Evolutionary conservation across 768 basidiomycete genomes (phyloP), one percentile per base, ranked within the genome.

Genomic region (Trichaptum fuscoviolaceum): DNA sequence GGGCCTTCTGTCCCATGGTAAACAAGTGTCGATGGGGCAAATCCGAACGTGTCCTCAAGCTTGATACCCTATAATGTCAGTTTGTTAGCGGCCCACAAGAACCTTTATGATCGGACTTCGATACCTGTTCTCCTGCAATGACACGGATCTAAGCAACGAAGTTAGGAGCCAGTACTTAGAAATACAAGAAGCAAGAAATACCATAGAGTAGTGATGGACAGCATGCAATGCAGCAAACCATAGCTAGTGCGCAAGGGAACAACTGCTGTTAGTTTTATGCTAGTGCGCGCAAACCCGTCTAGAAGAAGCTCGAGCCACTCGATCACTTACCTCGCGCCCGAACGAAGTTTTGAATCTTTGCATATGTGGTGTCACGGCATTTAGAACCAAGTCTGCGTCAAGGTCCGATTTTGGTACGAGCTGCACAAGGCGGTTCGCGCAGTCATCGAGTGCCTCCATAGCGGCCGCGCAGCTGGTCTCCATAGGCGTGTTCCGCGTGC

Each of bases 181-280:
- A 57, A 57, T 23, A 42, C 30, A 42, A 58, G 52, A n/a, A 67
- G 57, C 66, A 20, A 27, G 24, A 17, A 84, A 70, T 73, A 91
- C 91, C 90, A 93, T 93, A 23, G 91, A 92, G 91, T 91, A 95
- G 73, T 95, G 93, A 76, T 95, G 93, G 26, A 95, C 89, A 58
- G 92, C 92, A 72, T 95, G 93, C 35, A 95, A 77, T 25, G 83
- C 87, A n/a, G 87, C 85, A 75, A 95, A 95, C 93, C 93, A 95
- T 20, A 95, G 77, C 92, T 93, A 63, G n/a, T n/a, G n/a, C n/a
- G n/a, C n/a, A n/a, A n/a, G 58, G 42, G 34, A 57, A 26, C 25
- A 34, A 60, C 58, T 24, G 30, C 35, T 15, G 61, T 36, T 58
- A 24, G 67, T 77, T 23, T n/a, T 5, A 66, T 27, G 2, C 23